phyloP scores from a whole-genome alignment of 139 green algal species.

The Astrephomene gubernaculifera region DNA sequence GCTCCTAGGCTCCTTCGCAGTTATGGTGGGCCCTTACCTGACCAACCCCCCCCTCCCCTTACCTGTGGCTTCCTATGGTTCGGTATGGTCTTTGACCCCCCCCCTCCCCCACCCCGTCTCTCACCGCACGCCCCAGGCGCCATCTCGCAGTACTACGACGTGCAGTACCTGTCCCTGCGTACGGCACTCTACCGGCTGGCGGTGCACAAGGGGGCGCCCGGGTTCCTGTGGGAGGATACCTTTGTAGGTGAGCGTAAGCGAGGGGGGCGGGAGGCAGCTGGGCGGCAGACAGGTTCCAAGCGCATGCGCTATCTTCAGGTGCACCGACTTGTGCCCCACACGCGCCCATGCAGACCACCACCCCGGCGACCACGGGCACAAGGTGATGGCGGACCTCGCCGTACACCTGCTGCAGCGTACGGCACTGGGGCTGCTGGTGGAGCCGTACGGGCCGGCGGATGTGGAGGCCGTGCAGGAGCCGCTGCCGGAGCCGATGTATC shows the following conservation, averaged over 20 bases:
- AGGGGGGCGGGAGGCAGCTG: neutral
- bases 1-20: too few relatives aligned
- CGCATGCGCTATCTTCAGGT: neutral
- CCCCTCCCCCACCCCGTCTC: neutral
- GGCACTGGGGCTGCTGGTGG: conserved; percentile 23
- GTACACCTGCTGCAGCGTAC: conserved; percentile 28
- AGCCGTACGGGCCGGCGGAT: neutral
- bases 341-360: conserved; percentile 25
- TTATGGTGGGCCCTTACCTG: too few relatives aligned
- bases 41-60: too few relatives aligned
- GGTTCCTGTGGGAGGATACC: conserved; percentile 32
- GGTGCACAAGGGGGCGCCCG: neutral
- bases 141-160: conserved; percentile 37
- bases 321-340: neutral
- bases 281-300: neutral
- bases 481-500: conserved; percentile 32
- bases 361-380: conserved; percentile 30
- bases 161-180: conserved; percentile 33
- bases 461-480: neutral
- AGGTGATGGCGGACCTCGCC: conserved; percentile 26
- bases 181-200: conserved; percentile 42
- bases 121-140: neutral
- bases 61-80: too few relatives aligned
- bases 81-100: too few relatives aligned
- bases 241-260: conserved; percentile 21